Evolutionary conservation across 768 basidiomycete genomes (phyloP).

Genomic region (Tremella mesenterica): DNA sequence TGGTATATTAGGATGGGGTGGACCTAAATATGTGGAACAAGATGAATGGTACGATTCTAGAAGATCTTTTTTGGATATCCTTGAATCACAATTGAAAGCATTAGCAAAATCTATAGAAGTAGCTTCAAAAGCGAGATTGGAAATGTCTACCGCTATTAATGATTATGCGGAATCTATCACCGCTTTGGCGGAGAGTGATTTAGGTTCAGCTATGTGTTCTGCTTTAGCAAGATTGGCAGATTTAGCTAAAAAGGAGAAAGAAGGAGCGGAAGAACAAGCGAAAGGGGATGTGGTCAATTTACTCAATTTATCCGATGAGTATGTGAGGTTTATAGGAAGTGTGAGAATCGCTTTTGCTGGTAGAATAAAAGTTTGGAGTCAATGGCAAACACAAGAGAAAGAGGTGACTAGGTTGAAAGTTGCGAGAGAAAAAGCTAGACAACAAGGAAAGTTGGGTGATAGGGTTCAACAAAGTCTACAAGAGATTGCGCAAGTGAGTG

Average conservation of each 20-base stretch:
- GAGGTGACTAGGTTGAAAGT: constrained; percentile 65
- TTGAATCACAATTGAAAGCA: constrained; percentile 79
- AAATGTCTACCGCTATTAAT: constrained; percentile 59
- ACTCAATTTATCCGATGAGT: constrained; percentile 82
- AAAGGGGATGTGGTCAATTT: constrained; percentile 74
- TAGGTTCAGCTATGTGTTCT: constrained; percentile 61
- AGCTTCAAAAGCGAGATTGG: constrained; percentile 73
- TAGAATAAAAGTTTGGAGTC: constrained; percentile 69
- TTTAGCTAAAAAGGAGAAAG: constrained; percentile 64
- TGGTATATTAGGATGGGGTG: constrained; percentile 76
- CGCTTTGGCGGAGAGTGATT: constrained; percentile 66
- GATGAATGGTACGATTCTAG: constrained; percentile 81
- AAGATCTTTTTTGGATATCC: constrained; percentile 71
- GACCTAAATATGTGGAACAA: constrained; percentile 35
- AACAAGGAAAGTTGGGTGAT: constrained; percentile 55
- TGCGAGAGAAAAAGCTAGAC: constrained; percentile 70
- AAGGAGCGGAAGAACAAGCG: constrained; percentile 63
- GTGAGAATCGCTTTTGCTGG: constrained; percentile 81
- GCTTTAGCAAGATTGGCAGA: constrained; percentile 64
- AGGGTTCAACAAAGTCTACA: constrained; percentile 63
- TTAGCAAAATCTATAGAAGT: constrained; percentile 77
- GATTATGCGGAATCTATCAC: constrained; percentile 69
- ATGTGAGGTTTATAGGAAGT: constrained; percentile 78
- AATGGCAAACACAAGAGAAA: constrained; percentile 71
- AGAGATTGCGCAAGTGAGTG: constrained; percentile 67